Evolutionary conservation across 305 asterid species (phyloP).

Genomic region (Fraxinus angustifolia): DNA sequence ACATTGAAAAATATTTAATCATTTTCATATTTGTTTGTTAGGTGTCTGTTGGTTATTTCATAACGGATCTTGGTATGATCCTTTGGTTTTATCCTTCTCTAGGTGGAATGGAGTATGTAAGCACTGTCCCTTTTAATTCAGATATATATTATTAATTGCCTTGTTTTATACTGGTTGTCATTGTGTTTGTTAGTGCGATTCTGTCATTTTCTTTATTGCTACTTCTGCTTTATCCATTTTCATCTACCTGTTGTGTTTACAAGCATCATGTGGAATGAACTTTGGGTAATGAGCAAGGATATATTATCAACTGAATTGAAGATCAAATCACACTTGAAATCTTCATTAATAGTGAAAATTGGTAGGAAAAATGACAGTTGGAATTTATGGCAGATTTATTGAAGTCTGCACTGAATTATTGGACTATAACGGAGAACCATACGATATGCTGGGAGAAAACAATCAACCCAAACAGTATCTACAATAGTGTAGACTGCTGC

Average conservation of each 20-base stretch:
- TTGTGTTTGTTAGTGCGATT: background rate
- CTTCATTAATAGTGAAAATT: background rate
- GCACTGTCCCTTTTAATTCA: conserved; percentile 29
- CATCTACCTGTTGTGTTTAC: background rate
- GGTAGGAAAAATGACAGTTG: background rate
- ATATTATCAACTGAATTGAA: background rate
- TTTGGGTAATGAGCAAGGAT: background rate
- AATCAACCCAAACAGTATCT: background rate
- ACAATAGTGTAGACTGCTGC: background rate
- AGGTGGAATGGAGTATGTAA: conserved; percentile 88
- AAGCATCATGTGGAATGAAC: background rate
- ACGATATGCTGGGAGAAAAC: background rate
- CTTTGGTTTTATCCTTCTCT: conserved; percentile 75
- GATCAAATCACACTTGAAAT: background rate
- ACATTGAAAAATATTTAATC: background rate
- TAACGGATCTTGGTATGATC: conserved; percentile 74
- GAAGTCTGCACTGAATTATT: background rate
- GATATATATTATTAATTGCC: conserved; percentile 1
- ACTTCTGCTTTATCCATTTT: background rate
- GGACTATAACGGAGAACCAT: background rate
- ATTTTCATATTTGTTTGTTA: conserved; percentile 28
- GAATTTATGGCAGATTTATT: background rate
- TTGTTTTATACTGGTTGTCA: background rate
- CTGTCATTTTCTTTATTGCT: background rate
- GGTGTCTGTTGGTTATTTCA: conserved; percentile 76